Base-by-base conservation (phyloP, 768 basidiomycete species). In the Pulveroboletus ravenelii region DNA sequence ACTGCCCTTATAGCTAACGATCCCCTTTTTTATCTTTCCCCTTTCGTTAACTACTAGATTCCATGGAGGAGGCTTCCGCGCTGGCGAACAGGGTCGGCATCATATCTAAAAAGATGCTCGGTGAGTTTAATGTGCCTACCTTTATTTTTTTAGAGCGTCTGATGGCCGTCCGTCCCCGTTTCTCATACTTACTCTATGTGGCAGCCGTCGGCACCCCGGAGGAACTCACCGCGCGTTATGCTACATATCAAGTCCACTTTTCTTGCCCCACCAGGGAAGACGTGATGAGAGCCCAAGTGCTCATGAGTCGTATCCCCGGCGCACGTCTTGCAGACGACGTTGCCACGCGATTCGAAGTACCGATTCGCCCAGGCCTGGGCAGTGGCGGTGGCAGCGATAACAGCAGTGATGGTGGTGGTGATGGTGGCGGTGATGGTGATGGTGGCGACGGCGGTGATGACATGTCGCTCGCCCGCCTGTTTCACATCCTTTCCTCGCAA, bases 61-160 rank as follows among this genome's bases (percentile, higher is more conserved):
- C 85, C 0, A 89, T 89, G 87, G 88, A 89, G 66, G 88, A 91
- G 65, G 87, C 86, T 2, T 85, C 86, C 14, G 85, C 85, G 6
- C 71, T 90, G 2, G 84, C 88, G 2, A 84, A 75, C 59, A 81
- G 82, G 61, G 88, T 89, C 15, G 87, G 85, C 17, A 89, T 90
- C 47, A 68, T 91, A 10, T 85, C 88, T 1, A 81, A 80, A 48
- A 77, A 76, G 43, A 72, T 90, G 70, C 75, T 90, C 1, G 84
- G 84, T 36, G 9, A 36, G 35, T 36, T n/a, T 9, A 15, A n/a
- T 23, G 20, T 23, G 20, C 20, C 20, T 23, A 23, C 20, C 20
- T 23, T 23, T 23, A 23, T 23, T 23, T 23, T 23, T 23, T 23
- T 23, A 23, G 20, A 23, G 20, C 20, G 20, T 23, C 20, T 23